phyloP scores from a whole-genome alignment of 768 basidiomycete genomes.

The Calocybe indica region DNA sequence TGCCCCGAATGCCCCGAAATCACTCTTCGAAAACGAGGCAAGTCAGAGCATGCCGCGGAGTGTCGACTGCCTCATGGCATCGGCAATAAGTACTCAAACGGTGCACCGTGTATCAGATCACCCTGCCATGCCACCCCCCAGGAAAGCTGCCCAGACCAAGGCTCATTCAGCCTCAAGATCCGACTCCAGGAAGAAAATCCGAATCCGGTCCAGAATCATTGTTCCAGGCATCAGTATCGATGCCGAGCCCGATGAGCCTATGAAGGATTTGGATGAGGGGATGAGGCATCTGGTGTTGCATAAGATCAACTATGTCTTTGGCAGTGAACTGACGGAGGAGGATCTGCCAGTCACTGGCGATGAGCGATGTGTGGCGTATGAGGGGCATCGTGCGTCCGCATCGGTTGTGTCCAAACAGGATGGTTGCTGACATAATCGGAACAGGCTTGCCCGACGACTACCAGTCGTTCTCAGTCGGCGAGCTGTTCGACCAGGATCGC shows the following conservation, averaged over 20 bases:
- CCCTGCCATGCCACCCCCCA: neutral
- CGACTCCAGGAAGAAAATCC: neutral
- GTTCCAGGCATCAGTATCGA: neutral
- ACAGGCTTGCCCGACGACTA: neutral
- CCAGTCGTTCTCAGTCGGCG: neutral
- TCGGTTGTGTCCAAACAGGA: neutral
- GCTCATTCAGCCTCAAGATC: neutral
- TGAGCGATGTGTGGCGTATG: neutral
- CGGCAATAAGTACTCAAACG: too few relatives aligned
- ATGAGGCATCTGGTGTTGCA: neutral
- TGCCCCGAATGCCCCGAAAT: too few relatives aligned
- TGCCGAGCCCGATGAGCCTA: neutral
- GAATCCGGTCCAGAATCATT: neutral
- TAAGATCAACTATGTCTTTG: neutral
- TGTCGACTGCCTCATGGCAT: too few relatives aligned
- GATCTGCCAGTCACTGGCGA: neutral
- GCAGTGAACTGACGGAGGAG: neutral
- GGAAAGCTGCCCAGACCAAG: neutral
- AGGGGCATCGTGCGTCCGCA: neutral
- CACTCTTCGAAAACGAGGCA: too few relatives aligned
- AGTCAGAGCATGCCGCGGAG: too few relatives aligned
- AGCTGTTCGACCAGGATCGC: neutral
- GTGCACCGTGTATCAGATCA: neutral
- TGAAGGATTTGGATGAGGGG: neutral
- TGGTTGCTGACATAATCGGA: neutral